Percentiles rank a stretch among this genome's conserved stretches.
phyloP scores from a whole-genome alignment of 2,329 filamentous ascomycete genomes.

The Microsporum canis region DNA sequence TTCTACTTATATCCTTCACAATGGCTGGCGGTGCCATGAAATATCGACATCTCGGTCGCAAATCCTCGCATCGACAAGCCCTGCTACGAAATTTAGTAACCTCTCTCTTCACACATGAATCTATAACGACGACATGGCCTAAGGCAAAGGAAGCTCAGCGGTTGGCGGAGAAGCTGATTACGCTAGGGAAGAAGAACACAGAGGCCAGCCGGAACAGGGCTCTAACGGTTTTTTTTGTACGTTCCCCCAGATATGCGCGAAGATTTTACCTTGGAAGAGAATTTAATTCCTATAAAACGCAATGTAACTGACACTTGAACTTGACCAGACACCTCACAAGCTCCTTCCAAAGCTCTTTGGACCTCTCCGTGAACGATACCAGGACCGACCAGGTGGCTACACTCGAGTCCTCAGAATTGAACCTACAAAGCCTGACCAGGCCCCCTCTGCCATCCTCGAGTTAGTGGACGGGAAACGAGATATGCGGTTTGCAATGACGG shows the following conservation, averaged over 20 bases:
- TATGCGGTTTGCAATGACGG: conserved; percentile 89
- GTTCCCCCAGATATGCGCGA: conserved; percentile 23
- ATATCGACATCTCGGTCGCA: conserved; percentile 78
- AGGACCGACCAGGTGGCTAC: conserved; percentile 73
- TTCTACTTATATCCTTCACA: conserved; percentile 13
- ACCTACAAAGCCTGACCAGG: conserved; percentile 77
- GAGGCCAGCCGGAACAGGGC: conserved; percentile 65
- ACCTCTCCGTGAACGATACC: conserved; percentile 67
- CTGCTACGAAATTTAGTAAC: conserved; percentile 93
- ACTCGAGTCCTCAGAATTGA: conserved; percentile 89
- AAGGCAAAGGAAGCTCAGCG: conserved; percentile 97
- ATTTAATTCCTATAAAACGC: no score
- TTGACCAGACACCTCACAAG: conserved; percentile 29
- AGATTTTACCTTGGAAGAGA: no score
- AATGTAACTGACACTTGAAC: neutral
- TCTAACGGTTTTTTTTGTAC: conserved; percentile 74
- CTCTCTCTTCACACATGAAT: conserved; percentile 83
- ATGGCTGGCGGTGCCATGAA: conserved; percentile 84
- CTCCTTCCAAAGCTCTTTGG: conserved; percentile 77
- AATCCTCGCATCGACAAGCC: conserved; percentile 78
- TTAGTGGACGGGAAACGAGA: conserved; percentile 90
- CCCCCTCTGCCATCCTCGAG: conserved; percentile 79
- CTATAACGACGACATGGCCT: conserved; percentile 86
- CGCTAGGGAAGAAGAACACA: conserved; percentile 84
- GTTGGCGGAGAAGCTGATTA: conserved; percentile 87